Evolutionary conservation across 768 basidiomycete genomes (phyloP).

Genomic region (Amanita exitialis): DNA sequence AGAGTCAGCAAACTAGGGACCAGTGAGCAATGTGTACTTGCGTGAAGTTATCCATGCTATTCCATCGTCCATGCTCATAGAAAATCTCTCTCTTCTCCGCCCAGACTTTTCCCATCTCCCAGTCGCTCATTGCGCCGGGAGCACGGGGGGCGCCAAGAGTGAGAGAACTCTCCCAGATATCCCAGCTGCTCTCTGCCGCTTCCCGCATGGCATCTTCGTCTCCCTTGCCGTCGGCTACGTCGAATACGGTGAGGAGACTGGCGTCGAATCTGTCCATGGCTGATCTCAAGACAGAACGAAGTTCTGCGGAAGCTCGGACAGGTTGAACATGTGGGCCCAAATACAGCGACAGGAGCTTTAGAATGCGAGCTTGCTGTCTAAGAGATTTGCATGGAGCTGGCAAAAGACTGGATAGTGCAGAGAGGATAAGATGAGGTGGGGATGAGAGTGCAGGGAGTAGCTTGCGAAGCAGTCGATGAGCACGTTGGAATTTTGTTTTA

Average conservation of each 20-base stretch:
- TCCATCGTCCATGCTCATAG: conserved; percentile 75
- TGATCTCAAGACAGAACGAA: conserved; percentile 57
- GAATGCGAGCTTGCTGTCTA: conserved; percentile 49
- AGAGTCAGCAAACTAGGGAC: neutral
- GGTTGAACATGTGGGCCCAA: conserved; percentile 67
- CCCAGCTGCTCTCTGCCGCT: conserved; percentile 80
- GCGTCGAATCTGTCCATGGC: conserved; percentile 88
- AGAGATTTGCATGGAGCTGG: conserved; percentile 26
- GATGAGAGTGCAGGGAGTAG: conserved; percentile 47
- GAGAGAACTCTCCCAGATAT: conserved; percentile 48
- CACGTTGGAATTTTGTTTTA: conserved; percentile 54
- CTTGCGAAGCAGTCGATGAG: conserved; percentile 52
- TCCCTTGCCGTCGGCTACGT: conserved; percentile 64
- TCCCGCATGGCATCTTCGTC: conserved; percentile 75
- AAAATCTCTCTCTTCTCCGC: conserved; percentile 93
- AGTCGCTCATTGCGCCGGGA: conserved; percentile 35
- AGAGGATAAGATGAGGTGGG: conserved; percentile 58
- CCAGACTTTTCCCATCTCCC: conserved; percentile 95
- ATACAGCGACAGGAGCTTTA: conserved; percentile 67
- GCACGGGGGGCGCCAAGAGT: neutral
- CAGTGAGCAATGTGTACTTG: conserved; percentile 24
- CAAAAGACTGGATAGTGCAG: conserved; percentile 37
- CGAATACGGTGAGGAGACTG: conserved; percentile 78
- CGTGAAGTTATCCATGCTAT: conserved; percentile 77
- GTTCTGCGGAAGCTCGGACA: conserved; percentile 51